Conservation (phyloP, 169 alveolate species). For the Plasmodium gallinaceum region DNA sequence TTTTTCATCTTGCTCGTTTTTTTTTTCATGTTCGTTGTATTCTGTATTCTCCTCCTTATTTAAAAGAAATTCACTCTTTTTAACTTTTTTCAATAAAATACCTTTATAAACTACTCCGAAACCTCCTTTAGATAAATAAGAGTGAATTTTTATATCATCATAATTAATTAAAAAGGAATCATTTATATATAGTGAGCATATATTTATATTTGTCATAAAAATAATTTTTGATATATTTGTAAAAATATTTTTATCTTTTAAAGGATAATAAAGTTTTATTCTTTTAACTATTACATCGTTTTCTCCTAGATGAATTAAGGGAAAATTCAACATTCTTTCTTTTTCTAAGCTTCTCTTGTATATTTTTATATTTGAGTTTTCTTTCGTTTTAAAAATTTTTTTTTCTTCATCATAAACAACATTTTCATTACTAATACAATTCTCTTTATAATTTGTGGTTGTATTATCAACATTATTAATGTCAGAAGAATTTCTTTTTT, state of each 20-base stretch:
- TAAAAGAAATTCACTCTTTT: conserved; percentile 1
- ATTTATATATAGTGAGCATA: conserved; percentile 40
- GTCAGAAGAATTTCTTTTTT: conserved; percentile 6
- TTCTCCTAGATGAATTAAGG: conserved; percentile 65
- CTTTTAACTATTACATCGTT: conserved; percentile 61
- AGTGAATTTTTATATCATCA: conserved; percentile 40
- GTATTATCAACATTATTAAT: conserved; percentile 17
- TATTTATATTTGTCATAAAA: conserved; percentile 59
- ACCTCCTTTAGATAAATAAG: conserved; percentile 62
- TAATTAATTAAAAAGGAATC: conserved; percentile 44
- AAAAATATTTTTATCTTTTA: conserved; percentile 48
- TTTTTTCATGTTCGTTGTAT: not conserved
- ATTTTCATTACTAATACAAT: conserved; percentile 55
- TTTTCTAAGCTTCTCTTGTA: conserved; percentile 60
- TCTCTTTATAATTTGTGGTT: conserved; percentile 40
- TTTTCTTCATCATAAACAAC: conserved; percentile 58
- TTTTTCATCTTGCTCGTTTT: not conserved
- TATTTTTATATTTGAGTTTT: conserved; percentile 64
- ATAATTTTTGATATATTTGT: conserved; percentile 58
- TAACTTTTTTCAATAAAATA: conserved; percentile 15
- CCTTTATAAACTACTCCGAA: conserved; percentile 75
- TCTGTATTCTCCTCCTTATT: not conserved
- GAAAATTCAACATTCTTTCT: conserved; percentile 44
- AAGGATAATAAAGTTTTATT: conserved; percentile 62
- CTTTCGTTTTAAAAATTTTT: conserved; percentile 59